phyloP scores from a whole-genome alignment of 306 rosid genomes.

The Inga leiocalycina region DNA sequence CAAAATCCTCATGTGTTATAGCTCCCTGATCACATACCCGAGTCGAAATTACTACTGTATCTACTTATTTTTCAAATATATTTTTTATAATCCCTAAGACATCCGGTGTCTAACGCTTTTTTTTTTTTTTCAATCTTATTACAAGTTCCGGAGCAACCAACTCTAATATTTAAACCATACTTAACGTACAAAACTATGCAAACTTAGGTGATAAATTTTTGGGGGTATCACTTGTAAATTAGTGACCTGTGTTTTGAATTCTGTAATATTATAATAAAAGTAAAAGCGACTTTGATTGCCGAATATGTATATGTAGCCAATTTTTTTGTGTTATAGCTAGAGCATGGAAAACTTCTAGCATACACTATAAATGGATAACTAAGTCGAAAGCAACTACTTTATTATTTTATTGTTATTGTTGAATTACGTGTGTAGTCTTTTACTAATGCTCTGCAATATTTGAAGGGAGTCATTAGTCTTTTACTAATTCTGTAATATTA shows the following conservation, averaged over 20 bases:
- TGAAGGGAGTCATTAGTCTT: too few relatives aligned
- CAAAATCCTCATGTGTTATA: constrained; percentile 86
- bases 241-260: background rate
- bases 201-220: background rate
- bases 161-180: background rate
- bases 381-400: background rate
- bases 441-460: background rate
- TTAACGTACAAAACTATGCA: background rate
- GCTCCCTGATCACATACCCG: constrained; percentile 59
- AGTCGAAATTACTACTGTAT: too few relatives aligned
- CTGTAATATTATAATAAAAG: background rate
- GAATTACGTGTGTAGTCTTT: background rate
- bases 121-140: too few relatives aligned
- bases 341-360: background rate
- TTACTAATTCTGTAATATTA: background rate
- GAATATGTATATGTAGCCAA: too few relatives aligned
- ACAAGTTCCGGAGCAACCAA: background rate
- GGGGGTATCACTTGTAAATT: background rate
- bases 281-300: background rate
- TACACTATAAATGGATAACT: background rate
- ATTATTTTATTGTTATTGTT: background rate
- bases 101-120: too few relatives aligned
- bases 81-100: too few relatives aligned
- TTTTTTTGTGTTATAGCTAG: too few relatives aligned
- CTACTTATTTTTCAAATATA: too few relatives aligned